Evolutionary conservation across 108 stramenopile species (phyloP).

Genomic region (Pseudonitzschia multistriata): DNA sequence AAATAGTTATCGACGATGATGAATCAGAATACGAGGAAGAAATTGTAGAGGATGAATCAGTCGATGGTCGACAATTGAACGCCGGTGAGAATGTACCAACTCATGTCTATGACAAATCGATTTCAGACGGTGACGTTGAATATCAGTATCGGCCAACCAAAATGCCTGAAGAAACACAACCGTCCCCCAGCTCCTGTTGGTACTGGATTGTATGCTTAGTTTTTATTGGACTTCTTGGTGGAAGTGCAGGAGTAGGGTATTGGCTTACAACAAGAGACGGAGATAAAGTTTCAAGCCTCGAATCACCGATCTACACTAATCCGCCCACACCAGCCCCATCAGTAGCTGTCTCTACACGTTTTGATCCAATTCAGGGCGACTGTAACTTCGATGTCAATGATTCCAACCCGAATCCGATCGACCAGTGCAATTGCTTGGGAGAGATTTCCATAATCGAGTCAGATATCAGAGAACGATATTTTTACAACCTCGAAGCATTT

Average conservation of each 20-base stretch:
- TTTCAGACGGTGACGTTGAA: background rate
- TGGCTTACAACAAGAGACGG: conserved; percentile 18
- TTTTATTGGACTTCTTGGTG: conserved; percentile 17
- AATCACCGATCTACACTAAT: background rate
- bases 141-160: background rate
- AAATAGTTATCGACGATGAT: conserved; percentile 1
- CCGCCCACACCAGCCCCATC: conserved; percentile 34
- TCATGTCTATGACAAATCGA: background rate
- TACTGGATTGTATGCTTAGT: conserved; percentile 26
- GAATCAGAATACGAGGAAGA: conserved; percentile 24
- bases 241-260: conserved; percentile 25
- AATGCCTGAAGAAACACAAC: conserved; percentile 4
- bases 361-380: conserved; percentile 28
- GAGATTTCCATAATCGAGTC: conserved; percentile 32
- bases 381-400: conserved; percentile 18
- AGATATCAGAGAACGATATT: conserved; percentile 35
- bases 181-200: conserved; percentile 14
- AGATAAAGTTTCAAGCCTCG: conserved; percentile 3
- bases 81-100: too few relatives aligned
- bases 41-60: conserved; percentile 17
- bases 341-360: conserved; percentile 8
- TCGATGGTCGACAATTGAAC: conserved; percentile 15
- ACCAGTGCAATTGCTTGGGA: conserved; percentile 43
- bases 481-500: conserved; percentile 22
- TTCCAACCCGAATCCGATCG: conserved; percentile 26